Base-by-base conservation (phyloP, 1,139 yeast genomes). In the Pichia sp. region DNA sequence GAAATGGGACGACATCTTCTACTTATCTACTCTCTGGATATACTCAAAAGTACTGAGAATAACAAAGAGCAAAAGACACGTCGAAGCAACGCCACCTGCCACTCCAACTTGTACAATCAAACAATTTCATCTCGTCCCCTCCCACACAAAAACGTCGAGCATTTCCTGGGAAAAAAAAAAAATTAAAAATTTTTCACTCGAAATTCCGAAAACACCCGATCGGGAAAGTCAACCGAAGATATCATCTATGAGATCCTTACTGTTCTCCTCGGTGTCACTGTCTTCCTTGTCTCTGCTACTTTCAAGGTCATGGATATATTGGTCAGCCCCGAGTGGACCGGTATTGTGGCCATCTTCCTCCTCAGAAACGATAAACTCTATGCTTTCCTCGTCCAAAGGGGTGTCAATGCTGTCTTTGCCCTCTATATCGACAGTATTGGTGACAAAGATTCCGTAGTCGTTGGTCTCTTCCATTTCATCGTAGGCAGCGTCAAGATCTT, bases 1-100 rank as follows among this genome's bases (percentile, higher is more conserved):
- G 76, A 83, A 85, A 30, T 48, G 50, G 8, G 56, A 54, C 64
- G 84, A 80, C 72, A 84, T 83, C 81, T 49, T 54, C 26, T 36
- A 13, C 19, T n/a, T 11, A 19, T 40, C 23, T 40, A 15, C 19
- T 40, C 44, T 40, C 36, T 32, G 36, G 36, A 32, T 32, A 13
- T 8, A 32, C 36, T 32, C 36, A 32, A 32, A 32, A 10, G 36
- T 32, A 23, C 26, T 23, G 36, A 10, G 36, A 10, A 8, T 32
- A 32, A 10, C 36, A 32, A 32, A 8, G 36, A 32, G 36, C 29
- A 8, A 16, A 11, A 19, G 8, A 34, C 5, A 5, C 10, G n/a
- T 5, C 32, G 19, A 3, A 15, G 8, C 32, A 45, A 45, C 47
- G 47, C 47, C 47, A 45, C 47, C 47, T 29, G 36, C n/a, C 13